These are phyloP conservation scores for Chenopodium album DNA, from an alignment of 148 eudicot genomes.

Conservation along the genomic window DNA sequence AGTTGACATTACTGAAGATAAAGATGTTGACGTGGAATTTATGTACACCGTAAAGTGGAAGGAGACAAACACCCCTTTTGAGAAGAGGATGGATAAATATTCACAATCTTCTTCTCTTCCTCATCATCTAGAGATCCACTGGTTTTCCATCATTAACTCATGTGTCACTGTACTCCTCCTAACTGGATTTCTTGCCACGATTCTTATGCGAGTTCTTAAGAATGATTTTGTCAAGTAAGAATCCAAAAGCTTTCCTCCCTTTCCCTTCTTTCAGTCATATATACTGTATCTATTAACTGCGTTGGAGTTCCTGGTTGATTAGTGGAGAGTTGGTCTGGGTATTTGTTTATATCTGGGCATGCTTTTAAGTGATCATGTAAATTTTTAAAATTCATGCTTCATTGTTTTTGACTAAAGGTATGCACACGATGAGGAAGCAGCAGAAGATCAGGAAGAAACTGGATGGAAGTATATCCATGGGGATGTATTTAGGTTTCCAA, in stretches of 20 bases:
- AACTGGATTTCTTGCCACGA: constrained; percentile 64
- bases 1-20: constrained; percentile 64
- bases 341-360: no score
- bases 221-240: constrained; percentile 74
- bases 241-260: background rate
- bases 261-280: background rate
- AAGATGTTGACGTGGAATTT: constrained; percentile 56
- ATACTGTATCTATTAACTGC: background rate
- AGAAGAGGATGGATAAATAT: constrained; percentile 67
- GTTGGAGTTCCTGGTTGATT: background rate
- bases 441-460: constrained; percentile 83
- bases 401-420: constrained; percentile 38
- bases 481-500: constrained; percentile 75
- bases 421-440: constrained; percentile 75
- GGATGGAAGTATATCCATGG: constrained; percentile 87
- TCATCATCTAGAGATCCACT: constrained; percentile 64
- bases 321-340: background rate
- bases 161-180: constrained; percentile 64
- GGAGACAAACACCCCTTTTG: constrained; percentile 52
- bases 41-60: constrained; percentile 67
- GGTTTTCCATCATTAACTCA: constrained; percentile 70
- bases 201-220: constrained; percentile 72
- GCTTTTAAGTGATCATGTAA: background rate
- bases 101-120: constrained; percentile 63
- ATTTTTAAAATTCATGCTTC: background rate